Evolutionary conservation across 805 yeast genomes (phyloP).

Genomic region (Yarrowia osloensis): DNA sequence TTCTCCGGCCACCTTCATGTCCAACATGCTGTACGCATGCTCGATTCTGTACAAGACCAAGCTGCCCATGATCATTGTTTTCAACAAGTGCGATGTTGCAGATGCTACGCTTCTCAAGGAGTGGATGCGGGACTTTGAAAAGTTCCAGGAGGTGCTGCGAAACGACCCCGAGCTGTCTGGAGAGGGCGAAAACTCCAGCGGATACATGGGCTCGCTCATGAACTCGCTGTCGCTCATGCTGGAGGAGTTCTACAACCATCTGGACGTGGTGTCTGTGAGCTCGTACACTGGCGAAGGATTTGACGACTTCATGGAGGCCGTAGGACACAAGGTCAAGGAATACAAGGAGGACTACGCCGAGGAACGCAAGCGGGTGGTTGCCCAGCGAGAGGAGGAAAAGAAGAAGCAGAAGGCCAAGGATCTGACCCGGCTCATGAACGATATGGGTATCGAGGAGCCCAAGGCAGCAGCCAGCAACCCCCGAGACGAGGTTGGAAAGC

Average conservation of each 20-base stretch:
- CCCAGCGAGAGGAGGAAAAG: slow-evolving; percentile 76
- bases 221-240: slow-evolving; percentile 95
- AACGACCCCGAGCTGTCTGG: slow-evolving; percentile 67
- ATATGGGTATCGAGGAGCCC: slow-evolving; percentile 66
- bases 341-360: slow-evolving; percentile 78
- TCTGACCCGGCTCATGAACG: slow-evolving; percentile 76
- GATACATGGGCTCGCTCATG: slow-evolving; percentile 91
- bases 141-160: slow-evolving; percentile 76
- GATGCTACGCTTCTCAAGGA: slow-evolving; percentile 85
- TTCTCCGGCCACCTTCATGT: slow-evolving; percentile 94
- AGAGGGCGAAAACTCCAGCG: slow-evolving; percentile 61
- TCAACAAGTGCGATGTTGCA: slow-evolving; percentile 89
- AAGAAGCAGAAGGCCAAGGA: slow-evolving; percentile 69
- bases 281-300: slow-evolving; percentile 93
- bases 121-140: slow-evolving; percentile 97
- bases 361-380: slow-evolving; percentile 79
- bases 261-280: slow-evolving; percentile 91
- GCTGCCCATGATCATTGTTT: slow-evolving; percentile 93
- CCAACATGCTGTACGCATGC: slow-evolving; percentile 98
- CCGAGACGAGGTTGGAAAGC: slow-evolving; percentile 48
- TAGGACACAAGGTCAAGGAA: slow-evolving; percentile 84
- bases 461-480: slow-evolving; percentile 41
- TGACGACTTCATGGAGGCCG: slow-evolving; percentile 83
- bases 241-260: slow-evolving; percentile 91
- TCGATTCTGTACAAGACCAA: slow-evolving; percentile 94